Percentiles rank a stretch among this genome's conserved stretches.
Conservation (phyloP, 805 yeast genomes). For the Lachancea meyersii region DNA sequence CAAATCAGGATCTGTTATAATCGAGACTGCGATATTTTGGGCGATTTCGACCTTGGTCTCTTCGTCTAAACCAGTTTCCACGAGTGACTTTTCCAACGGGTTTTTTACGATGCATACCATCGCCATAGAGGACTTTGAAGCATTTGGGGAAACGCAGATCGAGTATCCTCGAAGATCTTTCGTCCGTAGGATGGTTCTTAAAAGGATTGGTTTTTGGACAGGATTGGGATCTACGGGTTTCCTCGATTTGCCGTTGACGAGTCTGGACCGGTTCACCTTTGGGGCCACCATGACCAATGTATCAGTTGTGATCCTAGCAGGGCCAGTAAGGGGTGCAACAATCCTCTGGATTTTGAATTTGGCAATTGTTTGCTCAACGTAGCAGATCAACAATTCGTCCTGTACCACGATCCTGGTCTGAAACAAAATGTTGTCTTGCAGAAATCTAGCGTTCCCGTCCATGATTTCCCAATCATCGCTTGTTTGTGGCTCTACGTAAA, state of each 20-base stretch:
- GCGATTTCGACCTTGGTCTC: constrained; percentile 11
- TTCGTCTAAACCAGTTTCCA: not conserved
- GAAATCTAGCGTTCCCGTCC: constrained; percentile 68
- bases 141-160: constrained; percentile 7
- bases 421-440: constrained; percentile 67
- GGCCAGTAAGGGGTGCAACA: constrained; percentile 34
- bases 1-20: constrained; percentile 10
- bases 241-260: constrained; percentile 1
- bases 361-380: constrained; percentile 58
- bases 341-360: constrained; percentile 47
- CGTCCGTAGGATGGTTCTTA: not conserved
- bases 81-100: constrained; percentile 16
- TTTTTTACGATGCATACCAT: constrained; percentile 26
- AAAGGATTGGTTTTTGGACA: not conserved
- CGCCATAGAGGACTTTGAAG: constrained; percentile 23
- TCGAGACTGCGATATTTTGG: constrained; percentile 17
- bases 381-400: constrained; percentile 58
- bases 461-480: constrained; percentile 86
- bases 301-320: constrained; percentile 52
- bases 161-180: constrained; percentile 1
- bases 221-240: not conserved
- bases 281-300: constrained; percentile 80
- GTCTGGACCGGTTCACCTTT: constrained; percentile 35
- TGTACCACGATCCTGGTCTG: constrained; percentile 73
- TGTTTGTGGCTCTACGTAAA: constrained; percentile 72